Conservation (phyloP, 2,329 filamentous ascomycete species). For the Pseudogymnoascus sp. region DNA sequence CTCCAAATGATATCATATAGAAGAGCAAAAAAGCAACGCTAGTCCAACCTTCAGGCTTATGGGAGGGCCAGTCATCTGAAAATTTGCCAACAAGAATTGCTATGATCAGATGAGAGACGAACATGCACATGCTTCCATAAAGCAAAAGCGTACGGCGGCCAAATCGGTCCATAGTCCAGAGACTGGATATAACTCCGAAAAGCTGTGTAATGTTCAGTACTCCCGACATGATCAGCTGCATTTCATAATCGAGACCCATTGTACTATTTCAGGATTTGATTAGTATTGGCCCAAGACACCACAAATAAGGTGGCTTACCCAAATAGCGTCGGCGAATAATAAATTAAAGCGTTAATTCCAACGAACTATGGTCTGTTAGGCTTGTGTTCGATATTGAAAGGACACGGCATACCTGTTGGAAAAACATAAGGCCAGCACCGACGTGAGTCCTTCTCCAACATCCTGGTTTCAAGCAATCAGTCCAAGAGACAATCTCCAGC, state of each 20-base stretch:
- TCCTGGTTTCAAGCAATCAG: slow-evolving; percentile 45
- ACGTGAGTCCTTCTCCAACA: slow-evolving; percentile 46
- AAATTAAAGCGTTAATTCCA: slow-evolving; percentile 52
- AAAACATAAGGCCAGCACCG: slow-evolving; percentile 50
- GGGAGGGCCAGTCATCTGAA: slow-evolving; percentile 43
- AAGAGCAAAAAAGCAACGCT: slow-evolving; percentile 50
- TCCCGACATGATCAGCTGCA: slow-evolving; percentile 47
- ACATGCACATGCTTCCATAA: slow-evolving; percentile 40
- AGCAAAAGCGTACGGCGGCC: slow-evolving; percentile 43
- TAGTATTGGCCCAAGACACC: neutral
- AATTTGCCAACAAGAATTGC: slow-evolving; percentile 49
- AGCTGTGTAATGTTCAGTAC: slow-evolving; percentile 46
- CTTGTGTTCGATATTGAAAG: slow-evolving; percentile 2
- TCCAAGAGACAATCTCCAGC: slow-evolving; percentile 43
- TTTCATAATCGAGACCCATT: slow-evolving; percentile 39
- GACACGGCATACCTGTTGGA: slow-evolving; percentile 39
- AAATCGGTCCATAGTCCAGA: slow-evolving; percentile 44
- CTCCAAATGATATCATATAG: slow-evolving; percentile 55
- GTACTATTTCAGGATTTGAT: slow-evolving; percentile 21
- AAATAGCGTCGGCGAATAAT: slow-evolving; percentile 58
- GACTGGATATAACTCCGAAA: slow-evolving; percentile 39
- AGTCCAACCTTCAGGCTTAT: slow-evolving; percentile 47
- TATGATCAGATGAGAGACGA: slow-evolving; percentile 43
- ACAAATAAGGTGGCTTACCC: slow-evolving; percentile 21
- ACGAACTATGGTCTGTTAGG: slow-evolving; percentile 31